Evolutionary conservation across 805 yeast genomes (phyloP).

Genomic region (Cyberlindnera lachancei): DNA sequence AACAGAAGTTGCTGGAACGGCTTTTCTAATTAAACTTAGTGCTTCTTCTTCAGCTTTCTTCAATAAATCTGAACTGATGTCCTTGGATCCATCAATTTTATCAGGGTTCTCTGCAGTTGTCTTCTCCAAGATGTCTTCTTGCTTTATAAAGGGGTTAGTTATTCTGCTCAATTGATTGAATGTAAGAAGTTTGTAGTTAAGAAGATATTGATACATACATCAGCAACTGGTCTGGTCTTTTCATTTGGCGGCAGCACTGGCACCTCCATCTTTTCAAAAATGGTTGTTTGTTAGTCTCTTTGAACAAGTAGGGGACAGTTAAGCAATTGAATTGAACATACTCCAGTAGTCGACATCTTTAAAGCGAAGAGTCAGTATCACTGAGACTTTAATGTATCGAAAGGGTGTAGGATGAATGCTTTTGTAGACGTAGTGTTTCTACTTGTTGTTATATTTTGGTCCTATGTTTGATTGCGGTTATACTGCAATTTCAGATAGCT

Average conservation of each 20-base stretch:
- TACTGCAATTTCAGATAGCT: neutral
- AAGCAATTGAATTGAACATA: constrained; percentile 1
- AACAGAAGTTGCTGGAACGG: constrained; percentile 61
- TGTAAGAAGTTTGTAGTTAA: no score
- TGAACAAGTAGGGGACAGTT: constrained; percentile 1
- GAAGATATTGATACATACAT: constrained; percentile 12
- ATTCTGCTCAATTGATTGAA: no score
- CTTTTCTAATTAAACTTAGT: constrained; percentile 28
- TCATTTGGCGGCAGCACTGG: constrained; percentile 16
- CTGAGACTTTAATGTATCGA: no score
- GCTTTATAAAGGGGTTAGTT: constrained; percentile 8
- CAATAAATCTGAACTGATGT: constrained; percentile 13
- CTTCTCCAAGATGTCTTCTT: constrained; percentile 15
- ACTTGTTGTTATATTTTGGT: no score
- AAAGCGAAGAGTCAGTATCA: no score
- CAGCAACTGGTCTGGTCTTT: constrained; percentile 11
- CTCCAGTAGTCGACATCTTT: constrained; percentile 4
- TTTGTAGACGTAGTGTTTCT: no score
- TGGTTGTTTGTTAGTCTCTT: constrained; percentile 1
- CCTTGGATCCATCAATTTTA: constrained; percentile 5
- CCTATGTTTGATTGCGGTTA: no score
- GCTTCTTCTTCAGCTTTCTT: constrained; percentile 22
- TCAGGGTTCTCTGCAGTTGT: constrained; percentile 3
- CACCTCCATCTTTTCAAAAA: constrained; percentile 4
- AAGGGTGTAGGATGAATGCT: no score